Base-by-base conservation (phyloP, 768 basidiomycete genomes). In the Boletus sp. region DNA sequence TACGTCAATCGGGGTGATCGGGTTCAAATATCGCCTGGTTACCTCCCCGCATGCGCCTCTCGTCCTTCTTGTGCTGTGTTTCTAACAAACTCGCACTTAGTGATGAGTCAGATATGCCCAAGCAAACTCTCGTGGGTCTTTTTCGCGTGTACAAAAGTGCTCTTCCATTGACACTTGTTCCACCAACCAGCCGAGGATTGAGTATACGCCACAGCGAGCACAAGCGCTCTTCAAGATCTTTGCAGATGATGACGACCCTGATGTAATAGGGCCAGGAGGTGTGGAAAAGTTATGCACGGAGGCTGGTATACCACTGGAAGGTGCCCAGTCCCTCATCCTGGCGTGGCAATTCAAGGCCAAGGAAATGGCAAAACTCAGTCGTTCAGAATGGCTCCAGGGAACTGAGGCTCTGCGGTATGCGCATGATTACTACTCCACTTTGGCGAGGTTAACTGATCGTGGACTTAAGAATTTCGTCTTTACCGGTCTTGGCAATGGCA, bases 311-410 rank as follows among this genome's bases (percentile, higher is more conserved):
- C 75, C 87, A 0, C 72, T 93, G 68, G 90, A 92, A 19, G 87
- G 89, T 30, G 75, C 85, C 7, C 70, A 82, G 57, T 87, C 89
- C 19, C 74, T 93, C 50, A 75, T 92, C 17, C 73, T 92, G 14
- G 81, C 88, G 23, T 93, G 90, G 90, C 85, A 87, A 61, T 69
- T 88, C 52, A 74, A 79, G 43, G 79, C 86, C 10, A 75, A 77
- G 54, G 88, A 90, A 64, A 85, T 93, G 84, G 87, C 77, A 30
- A 88, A 83, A 61, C 74, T 93, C 44, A 78, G 79, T 41, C 80
- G 76, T 69, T 76, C 80, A 8, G 88, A 89, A 63, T 93, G 90
- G 90, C 68, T 74, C n/a, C 75, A 76, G 53, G 86, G 83, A 17
- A 82, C 78, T 23, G 64, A 68, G 15, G 68, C 68, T 33, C 59